Percentiles rank a stretch among this genome's conserved stretches.
phyloP scores from a whole-genome alignment of 192 early-diverging fungal genomes.

The Coemansia sp. region DNA sequence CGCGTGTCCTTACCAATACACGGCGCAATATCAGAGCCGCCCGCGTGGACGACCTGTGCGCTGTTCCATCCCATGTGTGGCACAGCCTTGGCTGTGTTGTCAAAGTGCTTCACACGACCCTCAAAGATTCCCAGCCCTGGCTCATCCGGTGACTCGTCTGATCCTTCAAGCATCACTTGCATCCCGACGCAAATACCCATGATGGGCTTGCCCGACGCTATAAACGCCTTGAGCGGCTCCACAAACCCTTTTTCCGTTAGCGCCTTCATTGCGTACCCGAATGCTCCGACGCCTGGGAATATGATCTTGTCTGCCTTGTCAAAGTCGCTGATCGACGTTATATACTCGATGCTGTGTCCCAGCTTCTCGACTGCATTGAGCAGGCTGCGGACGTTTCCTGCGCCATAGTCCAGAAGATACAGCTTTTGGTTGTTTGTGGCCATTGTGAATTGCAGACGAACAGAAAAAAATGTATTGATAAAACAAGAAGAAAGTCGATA shows the following conservation, averaged over 20 bases:
- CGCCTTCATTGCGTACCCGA: conserved; percentile 86
- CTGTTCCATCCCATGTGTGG: conserved; percentile 99
- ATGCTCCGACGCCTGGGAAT: conserved; percentile 98
- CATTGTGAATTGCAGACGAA: not conserved
- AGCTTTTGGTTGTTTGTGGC: conserved; percentile 27
- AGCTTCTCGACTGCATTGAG: conserved; percentile 90
- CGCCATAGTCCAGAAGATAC: conserved; percentile 97
- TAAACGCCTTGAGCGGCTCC: conserved; percentile 79
- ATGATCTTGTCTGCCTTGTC: conserved; percentile 93
- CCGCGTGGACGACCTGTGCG: conserved; percentile 24
- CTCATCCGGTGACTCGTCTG: conserved; percentile 81
- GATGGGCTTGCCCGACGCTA: conserved; percentile 84
- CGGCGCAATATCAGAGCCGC: conserved; percentile 11
- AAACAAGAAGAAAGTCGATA: not conserved
- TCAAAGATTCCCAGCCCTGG: conserved; percentile 85
- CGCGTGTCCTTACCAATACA: conserved; percentile 55
- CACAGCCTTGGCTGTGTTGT: conserved; percentile 73
- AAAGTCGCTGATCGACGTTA: conserved; percentile 78
- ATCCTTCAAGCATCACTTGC: conserved; percentile 90
- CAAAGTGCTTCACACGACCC: conserved; percentile 67
- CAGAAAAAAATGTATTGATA: not conserved
- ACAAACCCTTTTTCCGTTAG: conserved; percentile 73
- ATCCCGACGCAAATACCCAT: conserved; percentile 99
- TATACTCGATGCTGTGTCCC: conserved; percentile 81
- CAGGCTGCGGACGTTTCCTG: conserved; percentile 98